A percentile compares a stretch with the other conserved stretches of the same genome.
Conservation (phyloP, 2,329 filamentous ascomycete species). For the Lecanoromycetidae sp. region DNA sequence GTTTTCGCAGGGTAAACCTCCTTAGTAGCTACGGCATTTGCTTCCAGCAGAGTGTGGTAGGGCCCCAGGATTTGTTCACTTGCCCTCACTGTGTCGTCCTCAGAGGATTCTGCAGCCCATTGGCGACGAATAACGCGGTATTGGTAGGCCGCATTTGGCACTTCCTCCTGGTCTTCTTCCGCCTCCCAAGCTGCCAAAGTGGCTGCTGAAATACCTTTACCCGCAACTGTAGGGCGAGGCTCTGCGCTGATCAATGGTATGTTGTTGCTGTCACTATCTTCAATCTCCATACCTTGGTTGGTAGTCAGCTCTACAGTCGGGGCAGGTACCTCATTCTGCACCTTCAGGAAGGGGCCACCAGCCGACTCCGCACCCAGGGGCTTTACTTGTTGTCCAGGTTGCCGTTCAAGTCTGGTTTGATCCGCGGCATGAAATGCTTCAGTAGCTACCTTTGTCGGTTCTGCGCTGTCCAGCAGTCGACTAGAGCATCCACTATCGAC, state of each 20-base stretch:
- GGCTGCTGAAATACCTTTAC: conserved; percentile 4
- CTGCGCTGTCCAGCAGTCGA: too few species aligned
- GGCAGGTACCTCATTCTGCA: too few species aligned
- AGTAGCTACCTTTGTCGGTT: too few species aligned
- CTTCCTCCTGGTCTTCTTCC: background rate
- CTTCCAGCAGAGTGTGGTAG: conserved; percentile 4
- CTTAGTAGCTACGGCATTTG: background rate
- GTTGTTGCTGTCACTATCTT: background rate
- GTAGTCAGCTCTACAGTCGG: too few species aligned
- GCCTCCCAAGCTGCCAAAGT: background rate
- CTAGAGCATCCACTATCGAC: too few species aligned
- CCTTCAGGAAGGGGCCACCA: too few species aligned
- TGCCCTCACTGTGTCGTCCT: background rate
- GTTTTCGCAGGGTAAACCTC: background rate
- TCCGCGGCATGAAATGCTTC: too few species aligned
- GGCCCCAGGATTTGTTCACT: background rate
- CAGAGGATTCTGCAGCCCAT: background rate
- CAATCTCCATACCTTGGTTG: background rate
- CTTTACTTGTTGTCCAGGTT: too few species aligned
- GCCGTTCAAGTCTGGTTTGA: too few species aligned
- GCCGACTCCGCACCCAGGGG: too few species aligned
- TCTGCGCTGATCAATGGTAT: too few species aligned
- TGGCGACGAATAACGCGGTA: conserved; percentile 2
- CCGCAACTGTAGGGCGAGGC: background rate
- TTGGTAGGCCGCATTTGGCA: background rate